Evolutionary conservation across 140 eudicot species (phyloP), one percentile per base, ranked within the genome.

Genomic region (Stevia rebaudiana): DNA sequence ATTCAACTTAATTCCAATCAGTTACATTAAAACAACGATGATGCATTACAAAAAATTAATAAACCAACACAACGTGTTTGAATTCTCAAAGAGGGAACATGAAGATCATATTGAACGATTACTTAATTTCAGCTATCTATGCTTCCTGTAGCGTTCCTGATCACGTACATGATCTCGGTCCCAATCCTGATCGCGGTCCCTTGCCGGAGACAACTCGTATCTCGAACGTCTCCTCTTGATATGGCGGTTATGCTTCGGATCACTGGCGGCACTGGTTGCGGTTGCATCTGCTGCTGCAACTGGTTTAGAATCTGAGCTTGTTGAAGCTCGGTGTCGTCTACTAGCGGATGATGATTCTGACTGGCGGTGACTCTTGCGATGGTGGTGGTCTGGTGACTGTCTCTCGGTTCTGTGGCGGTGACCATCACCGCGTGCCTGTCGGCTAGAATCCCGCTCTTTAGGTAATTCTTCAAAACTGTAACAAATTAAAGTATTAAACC

Each of bases 151-250:
- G 16, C 67, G 74, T 36, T 74, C 79, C 8, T 67, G 67, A 0
- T 69, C 67, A 22, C 84, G 83, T n/a, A n/a, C n/a, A n/a, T n/a
- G n/a, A n/a, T n/a, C n/a, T n/a, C n/a, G n/a, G n/a, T n/a, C n/a
- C n/a, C n/a, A n/a, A 8, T 79, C 82, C 12, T 84, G 61, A 12
- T 56, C 63, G 42, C 84, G 39, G 13, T 56, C 63, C 42, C 76
- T 65, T 15, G 88, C 90, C 0, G 94, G 86, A 17, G 97, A 84
- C 4, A 86, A 61, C 69, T 86, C 95, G 22, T 90, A 87, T 71
- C 91, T 92, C 8, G 97, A 80, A 39, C 94, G 97, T 78, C 84
- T 78, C 75, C 99, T 81, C 84, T 92, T 92, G 59, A 92, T 88
- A 76, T 92, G 99, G 49, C 99, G 30, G 8, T 89, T 89, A 8